These are phyloP conservation scores for Flaveria brownii DNA, from an alignment of 129 eudicot species.

Conservation along the genomic window DNA sequence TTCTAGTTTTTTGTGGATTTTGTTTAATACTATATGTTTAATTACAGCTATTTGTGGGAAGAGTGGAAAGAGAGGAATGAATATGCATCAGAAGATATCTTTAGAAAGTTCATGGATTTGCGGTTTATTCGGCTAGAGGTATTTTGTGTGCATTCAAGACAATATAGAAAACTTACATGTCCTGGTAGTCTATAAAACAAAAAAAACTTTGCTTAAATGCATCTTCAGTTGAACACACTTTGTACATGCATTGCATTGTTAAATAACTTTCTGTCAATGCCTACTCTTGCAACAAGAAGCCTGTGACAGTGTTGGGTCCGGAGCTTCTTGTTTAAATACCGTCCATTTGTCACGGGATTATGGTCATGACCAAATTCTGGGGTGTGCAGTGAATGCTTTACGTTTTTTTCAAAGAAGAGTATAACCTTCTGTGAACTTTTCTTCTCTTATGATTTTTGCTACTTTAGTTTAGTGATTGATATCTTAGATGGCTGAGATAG, in stretches of 20 bases:
- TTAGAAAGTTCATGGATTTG: slow-evolving; percentile 45
- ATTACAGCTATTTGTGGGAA: slow-evolving; percentile 60
- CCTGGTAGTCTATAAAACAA: background rate
- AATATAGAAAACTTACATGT: background rate
- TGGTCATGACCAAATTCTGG: background rate
- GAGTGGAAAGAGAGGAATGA: slow-evolving; percentile 68
- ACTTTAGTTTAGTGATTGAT: too few relatives aligned
- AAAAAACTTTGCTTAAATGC: background rate
- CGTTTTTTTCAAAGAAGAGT: background rate
- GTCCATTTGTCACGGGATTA: background rate
- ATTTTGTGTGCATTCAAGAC: background rate
- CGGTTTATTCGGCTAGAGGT: slow-evolving; percentile 65
- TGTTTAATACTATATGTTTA: slow-evolving; percentile 11
- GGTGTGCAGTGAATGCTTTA: background rate
- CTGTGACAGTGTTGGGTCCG: background rate
- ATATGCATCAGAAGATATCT: slow-evolving; percentile 35
- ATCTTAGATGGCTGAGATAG: background rate
- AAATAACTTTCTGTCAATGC: background rate
- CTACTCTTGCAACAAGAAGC: background rate
- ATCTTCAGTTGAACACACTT: background rate
- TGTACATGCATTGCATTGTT: too few relatives aligned
- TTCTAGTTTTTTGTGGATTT: background rate
- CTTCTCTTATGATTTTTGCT: too few relatives aligned
- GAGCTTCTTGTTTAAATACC: background rate
- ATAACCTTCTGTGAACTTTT: too few relatives aligned